Evolutionary conservation across 1,284 basidiomycete genomes (phyloP), one percentile per base, ranked within the genome.

Genomic region (Omphalotus olearius): DNA sequence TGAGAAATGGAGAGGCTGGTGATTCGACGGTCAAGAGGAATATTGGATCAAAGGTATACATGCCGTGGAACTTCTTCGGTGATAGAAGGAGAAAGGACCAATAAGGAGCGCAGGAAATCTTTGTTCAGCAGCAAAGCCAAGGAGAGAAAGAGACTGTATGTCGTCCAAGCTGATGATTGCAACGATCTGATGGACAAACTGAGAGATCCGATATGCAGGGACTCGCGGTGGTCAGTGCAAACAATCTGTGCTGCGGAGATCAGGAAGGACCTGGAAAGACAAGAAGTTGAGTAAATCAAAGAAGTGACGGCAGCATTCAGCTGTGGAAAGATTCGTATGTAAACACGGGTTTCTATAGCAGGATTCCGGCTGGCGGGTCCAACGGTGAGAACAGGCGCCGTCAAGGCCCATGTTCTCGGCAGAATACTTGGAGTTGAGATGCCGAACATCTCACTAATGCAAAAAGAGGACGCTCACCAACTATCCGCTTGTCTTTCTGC

Each of bases 371-470:
- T 40, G 17, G 47, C 33, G 43, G 39, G 20, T 40, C 20, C n/a
- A 28, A 23, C 36, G 48, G 43, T 50, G 48, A 35, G 48, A 50
- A 50, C 41, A 13, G 13, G 48, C 48, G 40, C 40, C 41, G 40
- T 42, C 42, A 42, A 50, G 48, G 25, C 20, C 30, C 33, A 50
- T 50, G 18, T 50, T 35, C 37, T 52, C 51, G 51, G 51, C 51
- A 52, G 35, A 28, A 26, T 45, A 23, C 23, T 45, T 42, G 45
- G 13, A 23, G 20, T 47, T 28, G 45, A 33, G 30, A 45, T 54
- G 53, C 53, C 53, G 53, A 54, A 39, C 33, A 53, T 53, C 52
- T 44, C 45, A 53, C 45, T 48, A 49, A 47, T 44, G 48, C 53
- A 55, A 55, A 55, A 55, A 51, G 45, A 51, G 53, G 44, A 28